Evolutionary conservation across 2,329 filamentous ascomycete genomes (phyloP), one percentile per base, ranked within the genome.

Genomic region (Neonectria magnoliae): DNA sequence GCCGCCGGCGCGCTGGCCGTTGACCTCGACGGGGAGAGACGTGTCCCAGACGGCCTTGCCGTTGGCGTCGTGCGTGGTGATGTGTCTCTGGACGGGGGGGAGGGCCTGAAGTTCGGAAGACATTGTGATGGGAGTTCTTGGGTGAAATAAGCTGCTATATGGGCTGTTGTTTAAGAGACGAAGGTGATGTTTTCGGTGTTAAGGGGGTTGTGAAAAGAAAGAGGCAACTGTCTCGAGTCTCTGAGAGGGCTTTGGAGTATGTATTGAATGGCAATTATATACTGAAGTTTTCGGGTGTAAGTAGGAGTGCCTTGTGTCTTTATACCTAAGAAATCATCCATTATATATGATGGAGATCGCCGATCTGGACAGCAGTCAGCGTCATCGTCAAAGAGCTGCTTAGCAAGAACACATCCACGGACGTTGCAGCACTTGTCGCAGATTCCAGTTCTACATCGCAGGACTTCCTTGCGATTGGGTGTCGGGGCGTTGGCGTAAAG

Each of bases 11-110:
- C 65, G 65, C 16, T 63, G 62, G 27, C 62, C 65, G 7, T 62
- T 10, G 29, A 71, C 64, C 33, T 69, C 42, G 20, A 57, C 14
- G 3, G 67, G 67, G 33, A 74, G 22, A 3, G 58, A 62, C 2
- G 54, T 60, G 29, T 74, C 64, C 64, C 68, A 73, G 14, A 65
- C 62, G 45, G 69, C 63, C 31, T 69, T 66, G 20, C 70, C 65
- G 18, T 66, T 25, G 31, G 44, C 57, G 53, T 73, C 60, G 27
- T 71, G 68, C 2, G 65, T 69, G 31, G 71, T 69, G 62, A 73
- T 71, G 56, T 68, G 69, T 20, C 67, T 64, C 42, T 45, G 64
- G 61, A 73, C 33, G 14, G 63, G 56, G 44, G 64, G 67, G 11
- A 71, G 68, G 29, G 63, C 41, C 33, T 68, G 41, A 7, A 65